These are phyloP conservation scores for Nicotiana benthamiana DNA, from an alignment of 257 asterid species.

Conservation along the genomic window DNA sequence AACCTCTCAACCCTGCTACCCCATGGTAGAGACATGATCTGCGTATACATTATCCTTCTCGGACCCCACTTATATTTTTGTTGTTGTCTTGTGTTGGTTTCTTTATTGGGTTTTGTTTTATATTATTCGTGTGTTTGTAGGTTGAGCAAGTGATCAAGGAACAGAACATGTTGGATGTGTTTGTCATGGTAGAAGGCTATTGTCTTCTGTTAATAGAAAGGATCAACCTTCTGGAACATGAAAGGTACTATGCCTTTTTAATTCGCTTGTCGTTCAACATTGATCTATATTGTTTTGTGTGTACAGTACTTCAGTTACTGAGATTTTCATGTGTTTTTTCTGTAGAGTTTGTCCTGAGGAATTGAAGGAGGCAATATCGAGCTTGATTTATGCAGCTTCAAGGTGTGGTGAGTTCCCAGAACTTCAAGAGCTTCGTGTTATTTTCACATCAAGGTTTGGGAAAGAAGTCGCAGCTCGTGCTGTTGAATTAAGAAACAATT, in stretches of 20 bases:
- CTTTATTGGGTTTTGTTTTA: background rate
- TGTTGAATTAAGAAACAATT: too few species aligned
- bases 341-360: slow-evolving; percentile 78
- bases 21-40: too few species aligned
- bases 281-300: background rate
- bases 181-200: slow-evolving; percentile 53
- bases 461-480: slow-evolving; percentile 47
- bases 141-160: slow-evolving; percentile 87
- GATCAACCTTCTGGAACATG: slow-evolving; percentile 46
- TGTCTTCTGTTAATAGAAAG: slow-evolving; percentile 57
- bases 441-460: slow-evolving; percentile 49
- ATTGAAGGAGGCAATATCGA: slow-evolving; percentile 54
- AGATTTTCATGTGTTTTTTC: background rate
- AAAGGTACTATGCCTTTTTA: slow-evolving; percentile 30
- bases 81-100: background rate
- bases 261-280: background rate
- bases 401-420: slow-evolving; percentile 97
- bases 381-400: slow-evolving; percentile 63
- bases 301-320: background rate
- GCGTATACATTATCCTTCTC: too few species aligned
- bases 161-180: slow-evolving; percentile 80
- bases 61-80: too few species aligned
- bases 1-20: too few species aligned
- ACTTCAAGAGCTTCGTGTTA: slow-evolving; percentile 58
- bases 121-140: slow-evolving; percentile 18